phyloP scores from a whole-genome alignment of 2,329 filamentous ascomycete species.

The Talaromyces marneffei region DNA sequence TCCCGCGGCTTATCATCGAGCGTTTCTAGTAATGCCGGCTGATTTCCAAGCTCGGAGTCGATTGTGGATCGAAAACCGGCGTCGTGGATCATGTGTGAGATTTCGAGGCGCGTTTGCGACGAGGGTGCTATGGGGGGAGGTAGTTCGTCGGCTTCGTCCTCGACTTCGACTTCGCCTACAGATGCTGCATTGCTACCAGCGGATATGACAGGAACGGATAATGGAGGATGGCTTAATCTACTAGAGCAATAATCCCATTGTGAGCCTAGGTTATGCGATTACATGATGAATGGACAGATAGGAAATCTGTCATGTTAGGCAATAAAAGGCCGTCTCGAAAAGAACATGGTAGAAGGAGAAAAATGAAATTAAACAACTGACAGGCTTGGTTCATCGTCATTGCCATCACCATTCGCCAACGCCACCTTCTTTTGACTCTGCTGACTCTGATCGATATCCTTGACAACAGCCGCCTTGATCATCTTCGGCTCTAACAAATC shows the following conservation, averaged over 20 bases:
- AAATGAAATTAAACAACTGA: conserved; percentile 34
- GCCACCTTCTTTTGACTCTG: conserved; percentile 9
- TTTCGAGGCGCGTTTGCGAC: conserved; percentile 35
- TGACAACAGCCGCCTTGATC: conserved; percentile 40
- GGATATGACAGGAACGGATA: background rate
- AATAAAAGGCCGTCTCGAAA: conserved; percentile 5
- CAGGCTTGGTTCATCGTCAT: conserved; percentile 31
- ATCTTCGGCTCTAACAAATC: conserved; percentile 66
- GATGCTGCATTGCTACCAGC: conserved; percentile 9
- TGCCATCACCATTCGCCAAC: conserved; percentile 22
- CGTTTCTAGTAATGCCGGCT: background rate
- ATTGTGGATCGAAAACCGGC: conserved; percentile 46
- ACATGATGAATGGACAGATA: conserved; percentile 13
- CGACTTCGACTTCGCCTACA: background rate
- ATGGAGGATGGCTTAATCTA: conserved; percentile 4
- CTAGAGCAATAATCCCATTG: conserved; percentile 11
- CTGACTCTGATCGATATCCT: background rate
- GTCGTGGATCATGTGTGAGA: conserved; percentile 44
- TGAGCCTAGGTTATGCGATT: conserved; percentile 13
- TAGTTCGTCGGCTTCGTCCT: background rate
- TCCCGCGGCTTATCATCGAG: conserved; percentile 11
- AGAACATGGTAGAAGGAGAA: conserved; percentile 12
- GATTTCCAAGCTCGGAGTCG: conserved; percentile 29
- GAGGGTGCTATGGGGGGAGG: conserved; percentile 19
- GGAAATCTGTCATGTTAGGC: conserved; percentile 27